Conservation (phyloP, 352 stramenopile species). For the Phytophthora brassicae region DNA sequence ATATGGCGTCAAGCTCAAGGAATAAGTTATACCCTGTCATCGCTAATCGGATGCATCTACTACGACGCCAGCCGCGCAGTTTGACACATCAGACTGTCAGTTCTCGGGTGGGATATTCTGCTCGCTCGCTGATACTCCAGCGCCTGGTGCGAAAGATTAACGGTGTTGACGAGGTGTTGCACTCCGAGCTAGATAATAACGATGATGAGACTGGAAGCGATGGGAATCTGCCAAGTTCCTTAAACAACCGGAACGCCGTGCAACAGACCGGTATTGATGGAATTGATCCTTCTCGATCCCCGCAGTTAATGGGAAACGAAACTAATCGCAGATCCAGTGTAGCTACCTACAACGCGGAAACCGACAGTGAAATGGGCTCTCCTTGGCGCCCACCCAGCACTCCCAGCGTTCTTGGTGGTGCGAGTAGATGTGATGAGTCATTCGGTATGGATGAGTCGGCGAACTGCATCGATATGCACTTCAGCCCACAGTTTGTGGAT, state of each 20-base stretch:
- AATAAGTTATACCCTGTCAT: conserved; percentile 47
- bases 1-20: conserved; percentile 35
- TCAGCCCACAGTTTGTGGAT: conserved; percentile 57
- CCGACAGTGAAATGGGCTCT: conserved; percentile 21
- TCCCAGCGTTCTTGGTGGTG: neutral
- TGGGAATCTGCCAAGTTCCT: neutral
- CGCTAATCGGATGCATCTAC: conserved; percentile 39
- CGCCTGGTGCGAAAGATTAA: conserved; percentile 57
- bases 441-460: conserved; percentile 39
- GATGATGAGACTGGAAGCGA: conserved; percentile 16
- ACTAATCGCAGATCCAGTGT: conserved; percentile 1
- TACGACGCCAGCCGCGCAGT: conserved; percentile 33
- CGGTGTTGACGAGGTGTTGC: conserved; percentile 29
- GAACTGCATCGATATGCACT: conserved; percentile 45
- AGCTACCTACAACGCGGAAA: conserved; percentile 16
- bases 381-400: conserved; percentile 8
- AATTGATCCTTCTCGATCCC: neutral
- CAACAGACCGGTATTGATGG: neutral
- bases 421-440: conserved; percentile 18
- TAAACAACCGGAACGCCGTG: neutral
- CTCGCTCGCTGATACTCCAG: conserved; percentile 47
- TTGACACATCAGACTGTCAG: conserved; percentile 22
- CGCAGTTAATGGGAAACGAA: neutral
- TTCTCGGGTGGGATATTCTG: conserved; percentile 42
- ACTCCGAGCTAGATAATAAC: conserved; percentile 28